Base-by-base conservation (phyloP, 306 rosid genomes). In the Ormosia emarginata region DNA sequence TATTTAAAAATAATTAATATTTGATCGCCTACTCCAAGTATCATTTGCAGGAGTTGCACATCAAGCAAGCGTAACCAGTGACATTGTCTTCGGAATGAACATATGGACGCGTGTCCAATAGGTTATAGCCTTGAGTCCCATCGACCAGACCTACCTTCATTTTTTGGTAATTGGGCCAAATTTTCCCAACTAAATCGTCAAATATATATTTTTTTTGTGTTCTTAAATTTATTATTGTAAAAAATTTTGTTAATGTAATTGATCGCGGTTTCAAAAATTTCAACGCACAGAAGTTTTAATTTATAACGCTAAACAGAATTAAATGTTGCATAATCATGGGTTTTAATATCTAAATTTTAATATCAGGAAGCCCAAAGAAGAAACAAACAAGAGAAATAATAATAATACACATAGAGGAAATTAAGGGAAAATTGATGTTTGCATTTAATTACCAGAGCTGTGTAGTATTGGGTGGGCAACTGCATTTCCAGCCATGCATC, bases 391-490 rank as follows among this genome's bases (percentile, higher is more conserved):
- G 1, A 30, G 39, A 40, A 57, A 12, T 11, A 52, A 67, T 11
- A 52, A 67, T 67, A 40, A 24, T 67, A 40, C 24, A 3, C 17
- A 39, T 0, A 17, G 11, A 24, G n/a, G 2, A 41, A 6, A 79
- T 30, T 79, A 24, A 2, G 47, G 66, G 14, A 18, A 43, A 58
- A 32, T 74, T 67, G 30, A 73, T 46, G 29, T n/a, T 52, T 63
- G 69, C 55, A 71, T 7, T 86, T 61, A 69, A 50, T 83, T 88
- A 95, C 99, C 96, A 95, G 91, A 81, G 98, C 99, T 55, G 98
- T 95, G 71, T 95, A 95, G 74, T 81, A 92, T 71, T 95, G 99
- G 56, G 99, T 95, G 0, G 98, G 99, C 84, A 95, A 70, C 99
- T 95, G 94, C 88, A 85, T 46, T 73, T 18, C 74, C 84, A 84